phyloP scores from a whole-genome alignment of 768 basidiomycete genomes.

The Leccinum arenicola region DNA sequence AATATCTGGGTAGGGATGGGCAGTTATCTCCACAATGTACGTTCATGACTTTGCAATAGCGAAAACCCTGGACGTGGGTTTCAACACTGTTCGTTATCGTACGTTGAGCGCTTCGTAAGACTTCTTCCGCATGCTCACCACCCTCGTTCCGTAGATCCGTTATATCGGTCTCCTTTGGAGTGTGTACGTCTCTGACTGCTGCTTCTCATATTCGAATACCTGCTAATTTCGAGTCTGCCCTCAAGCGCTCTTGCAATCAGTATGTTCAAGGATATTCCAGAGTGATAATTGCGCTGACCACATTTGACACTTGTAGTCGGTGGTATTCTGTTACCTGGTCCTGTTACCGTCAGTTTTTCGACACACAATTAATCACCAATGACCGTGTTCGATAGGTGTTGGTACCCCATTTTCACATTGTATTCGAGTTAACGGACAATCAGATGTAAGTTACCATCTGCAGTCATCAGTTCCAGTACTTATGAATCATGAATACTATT shows the following conservation, averaged over 20 bases:
- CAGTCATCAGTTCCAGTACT: neutral
- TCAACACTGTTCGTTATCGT: neutral
- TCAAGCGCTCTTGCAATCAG: neutral
- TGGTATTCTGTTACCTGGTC: neutral
- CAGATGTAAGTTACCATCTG: neutral
- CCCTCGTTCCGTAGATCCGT: neutral
- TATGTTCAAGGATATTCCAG: neutral
- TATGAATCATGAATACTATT: neutral
- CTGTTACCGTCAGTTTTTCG: neutral
- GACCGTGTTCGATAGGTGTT: neutral
- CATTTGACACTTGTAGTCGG: neutral
- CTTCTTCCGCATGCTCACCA: neutral
- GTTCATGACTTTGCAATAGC: neutral
- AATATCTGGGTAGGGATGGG: neutral
- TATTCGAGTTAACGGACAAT: neutral
- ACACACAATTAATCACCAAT: neutral
- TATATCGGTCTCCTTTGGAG: neutral
- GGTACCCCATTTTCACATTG: neutral
- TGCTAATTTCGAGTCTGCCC: neutral
- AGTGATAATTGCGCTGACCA: neutral
- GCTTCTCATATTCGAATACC: neutral
- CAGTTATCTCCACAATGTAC: no score
- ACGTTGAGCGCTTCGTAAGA: neutral
- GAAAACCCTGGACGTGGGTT: neutral
- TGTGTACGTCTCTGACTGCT: neutral